A percentile compares a stretch with the other conserved stretches of the same genome.
Conservation (phyloP, 768 basidiomycete species). For the Naganishia friedmannii region DNA sequence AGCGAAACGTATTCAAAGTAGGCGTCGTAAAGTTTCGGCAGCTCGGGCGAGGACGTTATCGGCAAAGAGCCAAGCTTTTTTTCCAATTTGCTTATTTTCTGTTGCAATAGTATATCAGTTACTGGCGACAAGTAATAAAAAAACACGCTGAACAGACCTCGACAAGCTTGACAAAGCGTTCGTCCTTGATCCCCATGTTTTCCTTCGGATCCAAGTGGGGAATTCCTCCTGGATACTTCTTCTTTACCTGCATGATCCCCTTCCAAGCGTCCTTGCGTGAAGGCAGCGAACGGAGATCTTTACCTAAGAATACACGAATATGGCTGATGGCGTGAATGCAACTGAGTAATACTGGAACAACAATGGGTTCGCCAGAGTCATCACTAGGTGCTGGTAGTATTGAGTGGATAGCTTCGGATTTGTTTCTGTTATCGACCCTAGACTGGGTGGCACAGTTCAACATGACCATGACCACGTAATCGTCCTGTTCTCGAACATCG, state of each 20-base stretch:
- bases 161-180: conserved; percentile 81
- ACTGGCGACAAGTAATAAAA: background rate
- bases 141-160: conserved; percentile 58
- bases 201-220: conserved; percentile 82
- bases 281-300: conserved; percentile 74
- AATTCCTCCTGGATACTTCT: conserved; percentile 82
- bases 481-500: conserved; percentile 76
- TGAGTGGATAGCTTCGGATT: conserved; percentile 63
- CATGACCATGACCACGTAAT: conserved; percentile 89
- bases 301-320: conserved; percentile 80
- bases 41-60: conserved; percentile 71
- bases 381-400: conserved; percentile 68
- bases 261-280: conserved; percentile 84
- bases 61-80: conserved; percentile 75
- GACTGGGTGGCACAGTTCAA: conserved; percentile 69
- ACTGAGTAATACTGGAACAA: conserved; percentile 82
- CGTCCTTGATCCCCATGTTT: conserved; percentile 94
- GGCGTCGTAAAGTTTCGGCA: conserved; percentile 75
- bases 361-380: conserved; percentile 70
- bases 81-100: conserved; percentile 93
- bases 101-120: background rate
- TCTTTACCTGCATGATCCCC: conserved; percentile 83
- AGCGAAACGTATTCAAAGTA: conserved; percentile 59
- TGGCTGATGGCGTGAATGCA: conserved; percentile 83
- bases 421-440: conserved; percentile 58